A percentile compares a stretch with the other conserved stretches of the same genome.
Evolutionary conservation across 139 green algal genomes (phyloP).

Genomic region (Edaphochlamys debaryana): DNA sequence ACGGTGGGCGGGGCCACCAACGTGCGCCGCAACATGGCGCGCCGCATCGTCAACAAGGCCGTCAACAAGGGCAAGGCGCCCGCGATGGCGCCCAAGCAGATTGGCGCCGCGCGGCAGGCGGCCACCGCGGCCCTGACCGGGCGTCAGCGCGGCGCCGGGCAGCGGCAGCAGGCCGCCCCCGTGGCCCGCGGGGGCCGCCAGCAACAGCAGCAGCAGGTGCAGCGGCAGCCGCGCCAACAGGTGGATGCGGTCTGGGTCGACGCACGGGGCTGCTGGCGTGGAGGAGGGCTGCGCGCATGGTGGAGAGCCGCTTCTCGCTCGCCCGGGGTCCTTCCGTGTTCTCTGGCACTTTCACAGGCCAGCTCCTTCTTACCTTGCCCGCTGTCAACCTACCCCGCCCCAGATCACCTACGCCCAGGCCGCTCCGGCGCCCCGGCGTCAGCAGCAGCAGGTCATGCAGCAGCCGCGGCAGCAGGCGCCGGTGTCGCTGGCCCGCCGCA

Average conservation of each 20-base stretch:
- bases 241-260: not conserved
- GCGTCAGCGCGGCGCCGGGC: not conserved
- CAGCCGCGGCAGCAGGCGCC: conserved; percentile 1
- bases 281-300: not conserved
- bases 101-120: not conserved
- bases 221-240: conserved; percentile 26
- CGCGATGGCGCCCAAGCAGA: conserved; percentile 34
- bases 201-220: conserved; percentile 13
- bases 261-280: not conserved
- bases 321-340: not conserved
- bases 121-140: not conserved
- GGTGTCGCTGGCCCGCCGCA: conserved; percentile 1
- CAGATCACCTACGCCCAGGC: conserved; percentile 4
- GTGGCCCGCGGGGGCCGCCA: not conserved
- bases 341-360: not conserved
- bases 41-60: conserved; percentile 33
- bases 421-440: not conserved
- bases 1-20: not conserved
- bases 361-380: not conserved
- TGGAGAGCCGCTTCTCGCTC: not conserved
- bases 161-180: conserved; percentile 4
- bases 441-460: conserved; percentile 10
- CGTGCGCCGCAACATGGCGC: conserved; percentile 21
- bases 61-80: too few relatives aligned
- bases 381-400: not conserved